Base-by-base conservation (phyloP, 805 yeast species). In the Myxozyma neotropica region DNA sequence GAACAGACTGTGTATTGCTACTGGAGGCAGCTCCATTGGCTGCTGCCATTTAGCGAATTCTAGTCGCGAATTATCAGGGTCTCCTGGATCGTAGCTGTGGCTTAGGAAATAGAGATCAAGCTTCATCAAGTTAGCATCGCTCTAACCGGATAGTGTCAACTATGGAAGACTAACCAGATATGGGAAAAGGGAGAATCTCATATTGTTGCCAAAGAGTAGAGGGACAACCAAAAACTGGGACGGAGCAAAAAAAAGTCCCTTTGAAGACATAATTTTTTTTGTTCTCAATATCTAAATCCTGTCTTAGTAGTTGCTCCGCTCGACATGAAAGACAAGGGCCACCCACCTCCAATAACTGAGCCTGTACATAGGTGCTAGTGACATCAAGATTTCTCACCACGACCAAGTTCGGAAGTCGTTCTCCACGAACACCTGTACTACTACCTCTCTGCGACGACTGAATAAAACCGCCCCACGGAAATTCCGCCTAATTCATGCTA, bases 301-400 rank as follows among this genome's bases (percentile, higher is more conserved):
- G 10, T 36, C 43, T 38, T 38, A 38, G 21, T 19, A 29, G 17
- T 31, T 31, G 36, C 36, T 35, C 38, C 12, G 38, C n/a, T 13
- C 38, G 31, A 31, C 27, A n/a, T 12, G 4, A 23, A 15, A 17
- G 23, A 17, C 36, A 15, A 27, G 43, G 35, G 27, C 19, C 23
- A 4, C 47, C 6, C 21, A 57, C 64, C 57, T 62, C 66, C 13
- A 62, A 44, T n/a, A 62, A 26, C 36, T 55, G 61, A 2, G 64
- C 61, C 19, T 62, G 66, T 4, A 62, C 61, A 39, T 55, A 62
- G 40, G 51, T 51, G 45, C 58, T 62, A n/a, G 63, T 33, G 36
- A 23, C 23, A 27, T 55, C 61, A n/a, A 62, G 31, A 48, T 62
- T 27, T 24, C 60, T 50, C n/a, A 62, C 38, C 13, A 62, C 43